These are phyloP conservation scores for Adiantum capillusveneris DNA, from an alignment of 75 land plant species.

Conservation along the genomic window DNA sequence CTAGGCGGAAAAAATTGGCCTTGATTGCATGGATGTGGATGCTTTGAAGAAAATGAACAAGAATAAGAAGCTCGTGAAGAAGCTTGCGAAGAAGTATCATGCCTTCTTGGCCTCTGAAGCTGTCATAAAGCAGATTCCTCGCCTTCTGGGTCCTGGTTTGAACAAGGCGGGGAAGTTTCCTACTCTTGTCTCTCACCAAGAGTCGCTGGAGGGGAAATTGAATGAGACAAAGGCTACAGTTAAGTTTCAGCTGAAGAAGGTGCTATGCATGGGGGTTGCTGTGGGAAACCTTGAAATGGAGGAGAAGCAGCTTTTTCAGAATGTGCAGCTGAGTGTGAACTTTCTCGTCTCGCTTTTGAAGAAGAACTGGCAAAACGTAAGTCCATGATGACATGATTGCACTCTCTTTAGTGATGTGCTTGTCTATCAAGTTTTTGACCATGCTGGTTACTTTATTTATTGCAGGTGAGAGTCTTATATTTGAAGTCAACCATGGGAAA, in stretches of 20 bases:
- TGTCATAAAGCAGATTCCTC: conserved; percentile 60
- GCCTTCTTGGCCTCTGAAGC: conserved; percentile 60
- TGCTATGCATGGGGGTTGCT: conserved; percentile 81
- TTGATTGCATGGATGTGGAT: conserved; percentile 65
- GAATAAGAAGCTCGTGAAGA: conserved; percentile 63
- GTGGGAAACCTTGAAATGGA: conserved; percentile 69
- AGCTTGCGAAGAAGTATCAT: conserved; percentile 59
- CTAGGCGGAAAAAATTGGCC: conserved; percentile 50
- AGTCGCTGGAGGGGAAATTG: conserved; percentile 44
- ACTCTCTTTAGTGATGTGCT: neutral
- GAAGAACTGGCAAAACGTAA: conserved; percentile 88
- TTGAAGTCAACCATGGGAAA: conserved; percentile 85
- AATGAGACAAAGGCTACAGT: conserved; percentile 65
- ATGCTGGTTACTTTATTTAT: neutral
- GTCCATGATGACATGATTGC: neutral
- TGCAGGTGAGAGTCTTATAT: conserved; percentile 67
- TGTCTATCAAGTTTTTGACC: neutral
- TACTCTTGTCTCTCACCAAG: conserved; percentile 69
- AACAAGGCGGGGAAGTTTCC: conserved; percentile 84
- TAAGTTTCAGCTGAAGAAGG: conserved; percentile 77
- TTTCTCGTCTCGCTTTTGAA: conserved; percentile 71
- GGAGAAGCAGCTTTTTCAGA: conserved; percentile 79
- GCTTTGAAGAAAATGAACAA: conserved; percentile 61
- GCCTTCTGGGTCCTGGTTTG: conserved; percentile 69
- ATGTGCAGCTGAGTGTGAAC: conserved; percentile 73